Base-by-base conservation (phyloP, 176 grass and related monocot genomes). In the Cenchrus americanus region DNA sequence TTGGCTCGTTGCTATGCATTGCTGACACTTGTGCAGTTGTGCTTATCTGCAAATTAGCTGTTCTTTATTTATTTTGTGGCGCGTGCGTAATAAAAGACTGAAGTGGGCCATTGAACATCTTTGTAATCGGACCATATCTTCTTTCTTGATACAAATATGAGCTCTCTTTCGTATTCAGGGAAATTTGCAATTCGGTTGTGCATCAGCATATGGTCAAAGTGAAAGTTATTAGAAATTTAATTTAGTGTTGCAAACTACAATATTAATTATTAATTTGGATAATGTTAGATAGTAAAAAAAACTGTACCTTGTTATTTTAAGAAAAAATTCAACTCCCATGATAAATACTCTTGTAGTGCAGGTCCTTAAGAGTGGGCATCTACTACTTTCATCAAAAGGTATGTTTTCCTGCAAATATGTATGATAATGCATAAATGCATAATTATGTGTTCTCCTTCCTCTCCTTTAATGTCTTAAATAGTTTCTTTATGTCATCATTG, bases 311-410 rank as follows among this genome's bases (percentile, higher is more conserved):
- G 49, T 80, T 53, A n/a, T 18, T n/a, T 5, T 52, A 66, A 24
- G 26, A 77, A 58, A 58, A 34, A 26, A 37, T 80, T 68, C 17
- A 8, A 60, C 41, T 66, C 18, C 77, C 71, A 60, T 81, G 63
- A 43, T 44, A 89, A 78, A 40, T 37, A 47, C 65, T 89, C 8
- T 78, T 72, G 68, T 69, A 72, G 23, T 88, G 72, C 87, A 98
- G 96, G 84, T 96, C 77, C 83, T 95, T 63, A 98, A 98, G 85
- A 94, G 91, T 90, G 96, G 96, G 55, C 80, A 86, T 87, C 88
- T 98, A 80, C 83, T 93, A 54, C 71, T 98, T 69, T 98, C 96
- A 85, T 95, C 93, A 37, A 98, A 98, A 94, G 96, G 96, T 94
- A 96, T 67, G 27, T 73, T 58, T 78, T 89, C 52, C 26, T 32